These are phyloP conservation scores for Deinandra increscens DNA, from an alignment of 129 eudicot genomes.

Conservation along the genomic window DNA sequence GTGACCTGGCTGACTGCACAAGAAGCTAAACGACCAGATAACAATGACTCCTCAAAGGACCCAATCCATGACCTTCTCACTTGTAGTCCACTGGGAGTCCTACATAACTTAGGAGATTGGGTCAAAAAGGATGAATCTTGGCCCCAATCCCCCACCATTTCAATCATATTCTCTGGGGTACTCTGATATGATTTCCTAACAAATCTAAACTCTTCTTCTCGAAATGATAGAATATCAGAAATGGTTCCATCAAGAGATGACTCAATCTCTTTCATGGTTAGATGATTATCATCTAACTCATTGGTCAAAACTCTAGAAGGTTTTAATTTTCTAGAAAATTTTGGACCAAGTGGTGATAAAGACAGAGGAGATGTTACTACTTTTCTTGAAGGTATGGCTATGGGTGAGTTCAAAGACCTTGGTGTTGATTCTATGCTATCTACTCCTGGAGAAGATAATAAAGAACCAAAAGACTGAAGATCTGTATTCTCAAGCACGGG, in stretches of 20 bases:
- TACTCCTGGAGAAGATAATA: conserved; percentile 36
- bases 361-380: conserved; percentile 54
- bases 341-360: conserved; percentile 86
- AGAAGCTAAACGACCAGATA: conserved; percentile 90
- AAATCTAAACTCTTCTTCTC: conserved; percentile 39
- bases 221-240: conserved; percentile 37
- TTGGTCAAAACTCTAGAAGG: conserved; percentile 27
- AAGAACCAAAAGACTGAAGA: conserved; percentile 23
- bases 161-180: conserved; percentile 42
- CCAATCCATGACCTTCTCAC: conserved; percentile 95
- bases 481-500: conserved; percentile 66
- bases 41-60: conserved; percentile 94
- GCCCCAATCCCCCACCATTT: conserved; percentile 36
- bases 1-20: conserved; percentile 71
- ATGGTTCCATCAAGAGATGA: conserved; percentile 56
- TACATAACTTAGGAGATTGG: conserved; percentile 56
- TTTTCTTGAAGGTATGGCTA: conserved; percentile 45
- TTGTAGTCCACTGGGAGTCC: conserved; percentile 66
- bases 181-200: conserved; percentile 42
- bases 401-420: conserved; percentile 32
- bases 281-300: conserved; percentile 45
- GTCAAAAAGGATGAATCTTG: conserved; percentile 39
- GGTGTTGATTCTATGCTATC: conserved; percentile 20
- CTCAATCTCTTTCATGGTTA: conserved; percentile 60
- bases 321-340: conserved; percentile 42